Base-by-base conservation (phyloP, 2,329 filamentous ascomycete species). In the Cryphonectria japonica region DNA sequence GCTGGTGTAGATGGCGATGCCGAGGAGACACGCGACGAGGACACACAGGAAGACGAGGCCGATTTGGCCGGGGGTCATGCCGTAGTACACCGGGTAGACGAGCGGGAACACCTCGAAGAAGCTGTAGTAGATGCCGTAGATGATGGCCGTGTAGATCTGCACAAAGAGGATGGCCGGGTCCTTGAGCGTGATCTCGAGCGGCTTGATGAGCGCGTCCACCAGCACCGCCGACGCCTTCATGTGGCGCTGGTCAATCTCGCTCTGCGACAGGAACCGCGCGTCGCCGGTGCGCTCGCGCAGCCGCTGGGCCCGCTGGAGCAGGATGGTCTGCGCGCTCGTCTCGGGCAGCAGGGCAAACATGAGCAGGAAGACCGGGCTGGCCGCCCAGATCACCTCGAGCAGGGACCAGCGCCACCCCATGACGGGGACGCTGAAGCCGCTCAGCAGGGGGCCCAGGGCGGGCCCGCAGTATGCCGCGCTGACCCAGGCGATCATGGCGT, bases 91-190 rank as follows among this genome's bases (percentile, higher is more conserved):
- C 2, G 84, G 83, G 77, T 89, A 92, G 69, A 91, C 88, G 19
- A 90, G 80, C 4, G 89, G 89, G 78, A 92, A 91, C n/a, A 86
- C 86, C 75, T 91, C 89, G 76, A 92, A 92, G 80, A 86, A 91
- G 59, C 83, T 85, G 76, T 88, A 88, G 81, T 88, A 89, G 76
- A 88, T 89, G 68, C 83, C 87, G 78, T 90, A 92, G 74, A 88
- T 85, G 74, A 91, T 84, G 68, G 85, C 85, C 3, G 86, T 88
- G 79, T 91, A 92, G 52, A 89, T 69, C 75, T 89, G 87, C 0
- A 88, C 85, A 78, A 91, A 91, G 71, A 88, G 78, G 74, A 92
- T 85, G 16, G 88, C 86, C 0, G 89, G 89, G 70, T 91, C 88
- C 76, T 88, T 86, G 76, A 89, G 73, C 8, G 84, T 88, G 75